phyloP scores from a whole-genome alignment of 1,284 basidiomycete genomes.

The Anthracocystis walkeri region DNA sequence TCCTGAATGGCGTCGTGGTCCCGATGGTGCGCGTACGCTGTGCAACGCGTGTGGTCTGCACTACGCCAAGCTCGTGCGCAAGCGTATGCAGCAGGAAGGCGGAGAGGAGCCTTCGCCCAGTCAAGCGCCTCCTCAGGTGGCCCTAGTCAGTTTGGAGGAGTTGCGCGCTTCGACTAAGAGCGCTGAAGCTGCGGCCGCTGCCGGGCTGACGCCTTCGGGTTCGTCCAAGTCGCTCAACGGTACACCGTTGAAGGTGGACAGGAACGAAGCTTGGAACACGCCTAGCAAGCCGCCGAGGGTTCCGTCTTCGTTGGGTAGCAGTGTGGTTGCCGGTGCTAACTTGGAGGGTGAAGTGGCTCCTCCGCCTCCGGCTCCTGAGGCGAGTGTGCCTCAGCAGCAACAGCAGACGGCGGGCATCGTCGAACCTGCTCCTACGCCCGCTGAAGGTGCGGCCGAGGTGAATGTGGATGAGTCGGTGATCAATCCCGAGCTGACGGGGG shows the following conservation, averaged over 20 bases:
- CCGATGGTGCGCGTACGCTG: slow-evolving; percentile 66
- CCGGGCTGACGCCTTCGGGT: slow-evolving; percentile 19
- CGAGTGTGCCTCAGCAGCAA: background rate
- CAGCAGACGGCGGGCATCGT: slow-evolving; percentile 18
- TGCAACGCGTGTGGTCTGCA: slow-evolving; percentile 68
- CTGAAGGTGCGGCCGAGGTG: background rate
- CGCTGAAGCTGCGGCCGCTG: slow-evolving; percentile 39
- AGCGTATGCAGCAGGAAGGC: slow-evolving; percentile 53
- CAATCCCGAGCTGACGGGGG: slow-evolving; percentile 20
- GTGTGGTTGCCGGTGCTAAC: slow-evolving; percentile 17
- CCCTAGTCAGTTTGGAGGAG: slow-evolving; percentile 57
- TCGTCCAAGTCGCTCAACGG: slow-evolving; percentile 40
- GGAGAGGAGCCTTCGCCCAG: slow-evolving; percentile 39
- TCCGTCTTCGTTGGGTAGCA: slow-evolving; percentile 20
- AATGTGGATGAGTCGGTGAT: slow-evolving; percentile 12
- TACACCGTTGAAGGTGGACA: slow-evolving; percentile 28
- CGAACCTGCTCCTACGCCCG: slow-evolving; percentile 29
- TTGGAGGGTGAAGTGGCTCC: slow-evolving; percentile 9
- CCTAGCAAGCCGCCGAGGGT: slow-evolving; percentile 41
- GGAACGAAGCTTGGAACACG: slow-evolving; percentile 31
- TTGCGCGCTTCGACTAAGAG: slow-evolving; percentile 59
- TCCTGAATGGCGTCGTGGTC: slow-evolving; percentile 67
- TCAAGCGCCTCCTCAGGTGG: slow-evolving; percentile 35
- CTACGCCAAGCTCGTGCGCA: slow-evolving; percentile 61
- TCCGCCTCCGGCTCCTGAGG: slow-evolving; percentile 9